These are phyloP conservation scores for Fragaria nilgerrensis DNA, from an alignment of 306 rosid species.

Conservation along the genomic window DNA sequence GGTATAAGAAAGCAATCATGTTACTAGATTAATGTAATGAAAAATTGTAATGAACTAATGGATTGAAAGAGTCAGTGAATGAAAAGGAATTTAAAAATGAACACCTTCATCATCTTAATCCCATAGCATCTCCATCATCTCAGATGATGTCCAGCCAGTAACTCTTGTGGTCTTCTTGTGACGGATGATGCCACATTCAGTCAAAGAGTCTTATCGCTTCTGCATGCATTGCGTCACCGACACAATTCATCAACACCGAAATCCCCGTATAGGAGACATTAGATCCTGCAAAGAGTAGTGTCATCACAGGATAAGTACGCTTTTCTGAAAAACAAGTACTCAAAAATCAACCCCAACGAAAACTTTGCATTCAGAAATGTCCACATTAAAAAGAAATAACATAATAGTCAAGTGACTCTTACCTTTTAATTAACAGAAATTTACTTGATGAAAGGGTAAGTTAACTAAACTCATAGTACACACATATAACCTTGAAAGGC, in stretches of 20 bases:
- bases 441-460: background rate
- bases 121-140: slow-evolving; percentile 82
- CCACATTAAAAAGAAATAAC: background rate
- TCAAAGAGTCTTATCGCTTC: slow-evolving; percentile 80
- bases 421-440: background rate
- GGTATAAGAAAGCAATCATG: background rate
- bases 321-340: background rate
- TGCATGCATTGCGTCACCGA: slow-evolving; percentile 51
- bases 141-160: slow-evolving; percentile 88
- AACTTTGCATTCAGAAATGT: background rate
- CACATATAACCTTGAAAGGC: slow-evolving; percentile 14
- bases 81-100: slow-evolving; percentile 7
- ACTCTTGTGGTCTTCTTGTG: slow-evolving; percentile 34
- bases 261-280: slow-evolving; percentile 64
- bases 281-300: slow-evolving; percentile 49
- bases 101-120: slow-evolving; percentile 81
- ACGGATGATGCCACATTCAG: slow-evolving; percentile 79
- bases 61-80: background rate
- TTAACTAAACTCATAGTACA: background rate
- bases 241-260: slow-evolving; percentile 54
- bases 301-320: background rate
- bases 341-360: background rate
- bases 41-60: background rate
- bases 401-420: background rate
- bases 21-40: background rate